Conservation (phyloP, 202 grass and related monocot genomes). For the Elaeis oleifera region DNA sequence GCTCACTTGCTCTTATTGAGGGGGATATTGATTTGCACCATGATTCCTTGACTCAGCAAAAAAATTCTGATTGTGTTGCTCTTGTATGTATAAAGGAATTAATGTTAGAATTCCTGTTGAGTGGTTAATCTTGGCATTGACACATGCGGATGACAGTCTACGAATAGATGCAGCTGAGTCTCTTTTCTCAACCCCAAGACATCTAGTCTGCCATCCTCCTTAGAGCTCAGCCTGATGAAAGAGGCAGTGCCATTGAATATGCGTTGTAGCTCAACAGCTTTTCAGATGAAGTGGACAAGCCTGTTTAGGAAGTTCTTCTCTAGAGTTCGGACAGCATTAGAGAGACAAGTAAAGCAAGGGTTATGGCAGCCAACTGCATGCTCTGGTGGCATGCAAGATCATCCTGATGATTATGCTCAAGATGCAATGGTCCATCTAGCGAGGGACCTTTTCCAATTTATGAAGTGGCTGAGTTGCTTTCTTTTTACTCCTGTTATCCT, state of each 20-base stretch:
- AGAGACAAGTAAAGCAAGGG: constrained; percentile 80
- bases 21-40: constrained; percentile 76
- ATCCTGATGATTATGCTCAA: constrained; percentile 26
- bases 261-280: constrained; percentile 87
- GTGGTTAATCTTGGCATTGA: constrained; percentile 88
- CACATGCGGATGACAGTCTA: constrained; percentile 80
- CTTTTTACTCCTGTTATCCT: constrained; percentile 90
- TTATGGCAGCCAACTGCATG: constrained; percentile 44
- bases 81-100: constrained; percentile 75
- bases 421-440: constrained; percentile 34
- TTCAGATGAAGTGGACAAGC: constrained; percentile 99
- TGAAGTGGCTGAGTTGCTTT: constrained; percentile 84
- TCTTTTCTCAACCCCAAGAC: constrained; percentile 91
- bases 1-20: constrained; percentile 76
- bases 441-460: constrained; percentile 76
- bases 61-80: constrained; percentile 33
- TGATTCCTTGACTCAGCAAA: constrained; percentile 25
- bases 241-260: constrained; percentile 85
- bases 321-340: constrained; percentile 84
- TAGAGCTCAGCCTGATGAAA: constrained; percentile 81
- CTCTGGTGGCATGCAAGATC: constrained; percentile 21
- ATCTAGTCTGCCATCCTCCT: constrained; percentile 82
- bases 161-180: constrained; percentile 89
- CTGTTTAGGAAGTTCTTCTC: constrained; percentile 86
- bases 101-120: constrained; percentile 62